phyloP scores from a whole-genome alignment of 345 rosid genomes.

The Nasturtium officinale region DNA sequence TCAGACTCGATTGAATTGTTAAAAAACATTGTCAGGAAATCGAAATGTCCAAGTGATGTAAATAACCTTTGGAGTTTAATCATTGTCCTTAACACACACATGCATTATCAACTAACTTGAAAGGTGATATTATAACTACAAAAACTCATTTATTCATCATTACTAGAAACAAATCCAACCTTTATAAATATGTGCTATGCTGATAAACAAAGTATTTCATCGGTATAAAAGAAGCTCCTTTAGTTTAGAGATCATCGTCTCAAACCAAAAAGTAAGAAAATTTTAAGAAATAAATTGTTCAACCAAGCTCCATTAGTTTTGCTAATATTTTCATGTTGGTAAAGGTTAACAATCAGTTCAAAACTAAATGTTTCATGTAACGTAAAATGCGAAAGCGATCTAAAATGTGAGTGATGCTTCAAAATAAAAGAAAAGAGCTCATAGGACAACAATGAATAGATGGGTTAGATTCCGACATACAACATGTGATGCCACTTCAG shows the following conservation, averaged over 20 bases:
- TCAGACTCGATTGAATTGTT: neutral
- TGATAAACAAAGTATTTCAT: neutral
- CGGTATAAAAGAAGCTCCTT: neutral
- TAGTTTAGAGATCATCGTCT: neutral
- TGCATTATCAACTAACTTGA: neutral
- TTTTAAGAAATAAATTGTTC: too few species aligned
- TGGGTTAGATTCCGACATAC: slow-evolving; percentile 40
- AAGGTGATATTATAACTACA: neutral
- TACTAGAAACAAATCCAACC: neutral
- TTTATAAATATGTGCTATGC: neutral
- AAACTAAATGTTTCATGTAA: neutral
- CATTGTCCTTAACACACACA: neutral
- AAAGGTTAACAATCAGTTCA: neutral
- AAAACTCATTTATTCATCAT: neutral
- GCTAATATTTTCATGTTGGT: neutral
- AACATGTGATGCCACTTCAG: slow-evolving; percentile 45
- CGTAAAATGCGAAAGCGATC: slow-evolving; percentile 5
- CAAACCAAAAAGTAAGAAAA: neutral
- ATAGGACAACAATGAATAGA: slow-evolving; percentile 36
- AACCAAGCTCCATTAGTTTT: neutral
- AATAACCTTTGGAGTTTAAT: slow-evolving; percentile 8
- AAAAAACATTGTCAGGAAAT: neutral
- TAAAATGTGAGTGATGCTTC: slow-evolving; percentile 29
- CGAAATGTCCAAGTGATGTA: neutral
- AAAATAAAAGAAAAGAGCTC: slow-evolving; percentile 27